Evolutionary conservation across 345 rosid species (phyloP), one percentile per base, ranked within the genome.

Genomic region (Pistacia vera): DNA sequence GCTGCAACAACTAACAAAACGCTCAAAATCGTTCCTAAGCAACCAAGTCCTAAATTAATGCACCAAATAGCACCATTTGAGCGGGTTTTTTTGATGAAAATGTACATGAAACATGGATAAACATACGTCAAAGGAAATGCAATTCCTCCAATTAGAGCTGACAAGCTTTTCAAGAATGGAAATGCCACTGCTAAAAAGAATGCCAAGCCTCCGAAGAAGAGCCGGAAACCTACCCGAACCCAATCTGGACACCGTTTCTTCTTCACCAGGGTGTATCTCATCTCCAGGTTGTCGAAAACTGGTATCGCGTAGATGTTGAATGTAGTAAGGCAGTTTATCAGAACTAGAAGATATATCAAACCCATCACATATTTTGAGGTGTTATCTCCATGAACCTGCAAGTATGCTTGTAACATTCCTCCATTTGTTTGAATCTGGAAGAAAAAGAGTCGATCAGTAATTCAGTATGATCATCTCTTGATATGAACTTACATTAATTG

Each of bases 21-120:
- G 65, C 83, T 69, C 49, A 87, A 64, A 28, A 76, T 22, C 54
- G 78, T 9, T 41, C 89, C 94, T 3, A 81, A 55, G 64, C 83
- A 81, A 25, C 90, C 92, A 17, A 90, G 83, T 35, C 67, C 83
- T 12, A 83, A 9, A 68, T 88, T 88, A 70, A 86, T 58, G 58
- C 80, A 78, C 90, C 90, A 82, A 73, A 67, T 30, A 8, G 25
- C 63, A 25, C 85, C 44, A 25, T 46, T 7, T 1, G 4, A 7
- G 4, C 17, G 17, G 0, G 78, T 80, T 49, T 66, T 82, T 60
- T 66, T 77, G 49, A 88, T 80, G 1, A 33, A 71, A 72, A 82
- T 72, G 88, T 91, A 87, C 87, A 88, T 88, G 77, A 90, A 85
- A 80, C 94, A 88, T 4, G 94, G 92, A 71, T 85, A 87, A 3